Base-by-base conservation (phyloP, 441 rosid genomes). In the Oxalis stricta region DNA sequence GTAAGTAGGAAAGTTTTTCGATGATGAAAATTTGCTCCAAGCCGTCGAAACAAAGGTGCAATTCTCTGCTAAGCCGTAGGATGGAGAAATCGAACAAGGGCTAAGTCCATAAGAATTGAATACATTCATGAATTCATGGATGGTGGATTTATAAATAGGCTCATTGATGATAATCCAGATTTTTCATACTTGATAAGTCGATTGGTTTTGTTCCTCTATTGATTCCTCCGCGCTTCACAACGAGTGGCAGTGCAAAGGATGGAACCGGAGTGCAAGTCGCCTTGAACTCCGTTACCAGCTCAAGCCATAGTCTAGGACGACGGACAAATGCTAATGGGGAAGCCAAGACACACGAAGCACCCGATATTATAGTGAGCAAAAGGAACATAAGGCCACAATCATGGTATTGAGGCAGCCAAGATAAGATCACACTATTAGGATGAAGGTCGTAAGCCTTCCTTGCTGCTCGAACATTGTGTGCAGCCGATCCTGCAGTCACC, bases 361-460 rank as follows among this genome's bases (percentile, higher is more conserved):
- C 88, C 5, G 70, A 53, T 3, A 76, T 56, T 8, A 71, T 41
- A 0, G 67, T 66, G 33, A 79, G 66, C 12, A 76, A 39, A 61
- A 79, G 50, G 40, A 79, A 76, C 61, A 76, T 69, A 16, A 76
- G 73, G 38, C 84, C 88, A 33, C 84, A 71, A 24, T 76, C 88
- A 35, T 79, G 84, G 61, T 76, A 76, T 53, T 71, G 88, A 29
- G 84, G 84, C 55, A 76, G 51, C 84, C 81, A 79, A 0, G 84
- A 76, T 20, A 53, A 71, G 1, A 76, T 60, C 3, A 55, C 58
- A 28, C 77, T 73, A 34, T 59, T 71, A 0, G 77, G 84, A 44
- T 69, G 70, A 16, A 79, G 71, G 45, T 73, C 73, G 0, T 76
- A 79, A 17, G 73, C 60, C 53, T 65, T 79, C 33, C 84, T 71